Evolutionary conservation across 202 grass and related monocot genomes (phyloP).

Genomic region (Dendrocalamus latiflorus): DNA sequence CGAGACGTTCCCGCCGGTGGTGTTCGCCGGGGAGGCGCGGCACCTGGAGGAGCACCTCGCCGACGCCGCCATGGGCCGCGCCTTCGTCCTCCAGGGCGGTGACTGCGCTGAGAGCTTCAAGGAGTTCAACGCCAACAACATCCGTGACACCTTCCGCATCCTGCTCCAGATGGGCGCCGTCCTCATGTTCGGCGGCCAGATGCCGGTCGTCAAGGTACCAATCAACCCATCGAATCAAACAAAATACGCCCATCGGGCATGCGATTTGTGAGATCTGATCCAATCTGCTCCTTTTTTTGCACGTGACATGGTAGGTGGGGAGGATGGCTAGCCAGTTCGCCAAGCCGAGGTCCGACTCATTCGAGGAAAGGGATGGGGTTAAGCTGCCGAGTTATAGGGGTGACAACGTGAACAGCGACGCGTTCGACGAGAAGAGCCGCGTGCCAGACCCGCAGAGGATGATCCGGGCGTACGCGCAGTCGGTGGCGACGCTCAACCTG

Average conservation of each 20-base stretch:
- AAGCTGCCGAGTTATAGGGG: slow-evolving; percentile 93
- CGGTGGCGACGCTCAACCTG: slow-evolving; percentile 82
- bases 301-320: slow-evolving; percentile 42
- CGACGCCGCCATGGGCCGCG: slow-evolving; percentile 82
- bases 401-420: slow-evolving; percentile 86
- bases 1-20: slow-evolving; percentile 88
- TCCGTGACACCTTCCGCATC: slow-evolving; percentile 90
- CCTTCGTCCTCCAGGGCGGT: slow-evolving; percentile 89
- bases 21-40: slow-evolving; percentile 86
- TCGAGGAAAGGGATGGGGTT: slow-evolving; percentile 79
- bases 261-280: slow-evolving; percentile 41
- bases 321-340: slow-evolving; percentile 96
- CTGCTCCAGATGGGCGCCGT: slow-evolving; percentile 95
- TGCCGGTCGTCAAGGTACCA: slow-evolving; percentile 79
- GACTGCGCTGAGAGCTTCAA: slow-evolving; percentile 99
- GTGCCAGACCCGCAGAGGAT: slow-evolving; percentile 76
- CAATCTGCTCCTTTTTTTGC: slow-evolving; percentile 4
- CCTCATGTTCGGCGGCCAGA: slow-evolving; percentile 93
- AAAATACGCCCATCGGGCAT: not conserved
- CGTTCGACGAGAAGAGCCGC: slow-evolving; percentile 67
- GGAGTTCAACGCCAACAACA: slow-evolving; percentile 97
- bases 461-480: slow-evolving; percentile 85
- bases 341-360: slow-evolving; percentile 65
- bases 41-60: slow-evolving; percentile 81
- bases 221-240: not conserved